Percentiles rank a stretch among this genome's conserved stretches.
Conservation (phyloP, 164 flowering plant genomes). For the Liriodendron chinense region DNA sequence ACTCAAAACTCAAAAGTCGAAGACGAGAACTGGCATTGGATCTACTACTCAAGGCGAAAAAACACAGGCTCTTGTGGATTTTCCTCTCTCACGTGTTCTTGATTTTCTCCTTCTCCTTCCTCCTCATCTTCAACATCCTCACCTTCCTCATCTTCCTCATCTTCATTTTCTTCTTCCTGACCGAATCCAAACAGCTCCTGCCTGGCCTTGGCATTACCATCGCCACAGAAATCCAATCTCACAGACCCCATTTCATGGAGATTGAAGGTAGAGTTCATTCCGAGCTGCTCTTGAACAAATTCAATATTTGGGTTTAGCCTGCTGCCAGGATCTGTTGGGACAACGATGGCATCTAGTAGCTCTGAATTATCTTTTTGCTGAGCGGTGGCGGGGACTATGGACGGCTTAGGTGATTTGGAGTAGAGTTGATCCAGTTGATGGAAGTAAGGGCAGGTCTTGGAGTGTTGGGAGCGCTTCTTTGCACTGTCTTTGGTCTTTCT, state of each 20-base stretch:
- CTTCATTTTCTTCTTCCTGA: not conserved
- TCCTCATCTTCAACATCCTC: constrained; percentile 8
- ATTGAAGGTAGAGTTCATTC: not conserved
- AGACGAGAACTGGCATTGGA: not conserved
- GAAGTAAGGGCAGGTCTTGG: constrained; percentile 24
- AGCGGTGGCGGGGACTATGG: not conserved
- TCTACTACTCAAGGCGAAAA: constrained; percentile 6
- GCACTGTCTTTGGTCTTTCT: constrained; percentile 20
- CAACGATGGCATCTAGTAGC: constrained; percentile 16
- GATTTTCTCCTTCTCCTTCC: not conserved
- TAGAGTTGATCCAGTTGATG: constrained; percentile 21
- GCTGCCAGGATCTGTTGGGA: not conserved
- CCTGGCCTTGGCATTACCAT: not conserved
- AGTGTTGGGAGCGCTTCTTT: constrained; percentile 13
- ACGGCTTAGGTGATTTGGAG: not conserved
- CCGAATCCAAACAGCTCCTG: not conserved
- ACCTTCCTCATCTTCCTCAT: not conserved
- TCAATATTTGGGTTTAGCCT: constrained; percentile 2
- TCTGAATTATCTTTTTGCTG: constrained; percentile 9
- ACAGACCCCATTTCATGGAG: not conserved
- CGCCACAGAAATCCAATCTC: not conserved
- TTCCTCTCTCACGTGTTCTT: not conserved
- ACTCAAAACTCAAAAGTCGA: not conserved
- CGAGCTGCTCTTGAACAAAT: not conserved
- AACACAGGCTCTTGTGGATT: not conserved